Evolutionary conservation across 75 land plant species (phyloP).

Genomic region (Sequoiadendron giganteum): DNA sequence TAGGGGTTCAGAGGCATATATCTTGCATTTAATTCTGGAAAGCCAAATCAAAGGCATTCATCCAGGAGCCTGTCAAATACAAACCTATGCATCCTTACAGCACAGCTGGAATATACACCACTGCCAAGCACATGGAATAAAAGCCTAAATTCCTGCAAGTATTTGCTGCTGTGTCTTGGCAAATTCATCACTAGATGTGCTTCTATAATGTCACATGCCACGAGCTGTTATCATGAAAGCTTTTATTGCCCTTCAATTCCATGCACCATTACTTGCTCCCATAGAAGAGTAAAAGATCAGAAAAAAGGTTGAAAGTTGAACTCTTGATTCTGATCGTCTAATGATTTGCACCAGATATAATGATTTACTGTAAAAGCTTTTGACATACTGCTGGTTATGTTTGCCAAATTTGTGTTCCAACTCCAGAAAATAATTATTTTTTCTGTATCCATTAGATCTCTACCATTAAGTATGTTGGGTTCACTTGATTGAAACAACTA

Average conservation of each 20-base stretch:
- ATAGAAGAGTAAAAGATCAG: background rate
- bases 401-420: background rate
- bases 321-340: background rate
- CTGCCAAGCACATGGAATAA: background rate
- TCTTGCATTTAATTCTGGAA: background rate
- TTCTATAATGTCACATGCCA: background rate
- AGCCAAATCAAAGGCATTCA: background rate
- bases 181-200: background rate
- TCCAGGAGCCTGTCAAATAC: background rate
- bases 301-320: background rate
- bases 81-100: background rate
- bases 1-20: background rate
- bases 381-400: background rate
- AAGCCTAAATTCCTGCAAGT: background rate
- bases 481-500: background rate
- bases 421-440: background rate
- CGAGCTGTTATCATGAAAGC: background rate
- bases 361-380: background rate
- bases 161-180: background rate
- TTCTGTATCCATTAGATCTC: background rate
- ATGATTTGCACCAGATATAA: background rate
- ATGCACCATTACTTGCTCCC: background rate
- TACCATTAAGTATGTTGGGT: background rate
- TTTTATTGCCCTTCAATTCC: background rate
- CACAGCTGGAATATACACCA: background rate